phyloP scores from a whole-genome alignment of 805 yeast genomes.

The Kregervanrija fluxuum region DNA sequence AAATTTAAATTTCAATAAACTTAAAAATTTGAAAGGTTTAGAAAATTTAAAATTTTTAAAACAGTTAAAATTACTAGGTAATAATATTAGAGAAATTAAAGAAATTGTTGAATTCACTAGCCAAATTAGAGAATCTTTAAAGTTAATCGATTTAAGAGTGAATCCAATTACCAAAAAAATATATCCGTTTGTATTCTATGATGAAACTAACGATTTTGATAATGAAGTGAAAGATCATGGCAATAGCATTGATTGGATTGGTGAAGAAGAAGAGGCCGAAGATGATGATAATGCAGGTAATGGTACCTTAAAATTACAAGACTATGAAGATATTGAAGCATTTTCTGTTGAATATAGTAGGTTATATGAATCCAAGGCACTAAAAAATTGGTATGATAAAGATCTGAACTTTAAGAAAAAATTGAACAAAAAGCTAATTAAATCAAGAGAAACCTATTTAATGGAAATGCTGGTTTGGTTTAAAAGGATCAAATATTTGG shows the following conservation, averaged over 20 bases:
- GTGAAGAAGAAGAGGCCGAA: slow-evolving; percentile 4
- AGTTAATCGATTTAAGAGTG: slow-evolving; percentile 39
- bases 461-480: slow-evolving; percentile 22
- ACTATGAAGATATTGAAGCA: slow-evolving; percentile 45
- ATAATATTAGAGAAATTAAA: slow-evolving; percentile 30
- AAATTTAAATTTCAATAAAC: slow-evolving; percentile 43
- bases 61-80: slow-evolving; percentile 39
- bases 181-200: slow-evolving; percentile 48
- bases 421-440: background rate
- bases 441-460: slow-evolving; percentile 11
- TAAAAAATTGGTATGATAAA: slow-evolving; percentile 34
- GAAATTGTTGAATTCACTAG: slow-evolving; percentile 28
- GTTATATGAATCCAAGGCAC: slow-evolving; percentile 26
- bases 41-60: slow-evolving; percentile 29
- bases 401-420: slow-evolving; percentile 19
- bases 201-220: slow-evolving; percentile 24
- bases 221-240: slow-evolving; percentile 1
- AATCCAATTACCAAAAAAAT: slow-evolving; percentile 40
- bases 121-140: slow-evolving; percentile 26
- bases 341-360: slow-evolving; percentile 41
- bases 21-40: slow-evolving; percentile 30
- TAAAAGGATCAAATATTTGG: slow-evolving; percentile 19
- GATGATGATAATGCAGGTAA: slow-evolving; percentile 14
- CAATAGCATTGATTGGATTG: slow-evolving; percentile 1
- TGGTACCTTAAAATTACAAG: slow-evolving; percentile 35